Evolutionary conservation across 371 early-diverging fungal genomes (phyloP).

Genomic region (Rhizopus microsporus): DNA sequence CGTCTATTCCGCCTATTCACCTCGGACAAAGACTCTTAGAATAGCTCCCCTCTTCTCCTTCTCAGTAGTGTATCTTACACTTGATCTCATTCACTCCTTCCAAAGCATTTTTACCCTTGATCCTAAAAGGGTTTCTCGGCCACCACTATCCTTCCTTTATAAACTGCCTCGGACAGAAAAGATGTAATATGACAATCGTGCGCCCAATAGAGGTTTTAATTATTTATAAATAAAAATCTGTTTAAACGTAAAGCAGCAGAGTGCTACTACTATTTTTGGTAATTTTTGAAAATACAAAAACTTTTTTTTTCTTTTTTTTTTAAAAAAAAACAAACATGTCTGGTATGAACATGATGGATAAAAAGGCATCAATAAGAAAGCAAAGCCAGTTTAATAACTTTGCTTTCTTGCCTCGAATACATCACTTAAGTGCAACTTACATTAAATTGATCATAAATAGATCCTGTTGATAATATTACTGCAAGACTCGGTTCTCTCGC

Average conservation of each 20-base stretch:
- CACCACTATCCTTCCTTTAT: too few species aligned
- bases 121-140: too few species aligned
- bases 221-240: too few species aligned
- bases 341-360: background rate
- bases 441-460: slow-evolving; percentile 4
- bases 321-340: background rate
- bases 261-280: background rate
- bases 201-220: too few species aligned
- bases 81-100: too few species aligned
- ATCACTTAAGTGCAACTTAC: background rate
- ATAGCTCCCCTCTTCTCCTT: background rate
- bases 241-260: background rate
- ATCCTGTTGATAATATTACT: slow-evolving; percentile 34
- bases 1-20: background rate
- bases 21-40: background rate
- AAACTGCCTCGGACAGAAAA: too few species aligned
- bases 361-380: background rate
- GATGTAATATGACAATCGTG: too few species aligned
- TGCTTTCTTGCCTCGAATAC: background rate
- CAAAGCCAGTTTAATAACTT: background rate
- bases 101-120: too few species aligned
- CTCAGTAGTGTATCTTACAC: too few species aligned
- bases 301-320: background rate
- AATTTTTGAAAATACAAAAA: background rate
- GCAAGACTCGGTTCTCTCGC: slow-evolving; percentile 35